Evolutionary conservation across 2,329 filamentous ascomycete genomes (phyloP).

Genomic region (Aspergillus novoparasiticus): DNA sequence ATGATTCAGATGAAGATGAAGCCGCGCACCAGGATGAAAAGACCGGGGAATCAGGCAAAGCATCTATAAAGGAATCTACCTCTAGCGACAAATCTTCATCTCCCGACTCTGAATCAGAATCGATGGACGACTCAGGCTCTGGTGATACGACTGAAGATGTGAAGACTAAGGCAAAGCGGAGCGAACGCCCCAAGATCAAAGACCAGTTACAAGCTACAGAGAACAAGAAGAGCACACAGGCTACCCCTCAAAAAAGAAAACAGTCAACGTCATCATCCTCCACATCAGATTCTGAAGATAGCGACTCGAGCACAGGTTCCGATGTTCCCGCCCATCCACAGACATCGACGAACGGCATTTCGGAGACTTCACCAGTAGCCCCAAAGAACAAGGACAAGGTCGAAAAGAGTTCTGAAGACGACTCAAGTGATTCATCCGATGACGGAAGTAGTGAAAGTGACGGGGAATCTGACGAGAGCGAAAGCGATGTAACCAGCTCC

Average conservation of each 20-base stretch:
- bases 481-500: slow-evolving; percentile 15
- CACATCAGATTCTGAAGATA: background rate
- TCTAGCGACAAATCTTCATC: background rate
- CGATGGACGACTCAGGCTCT: background rate
- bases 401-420: background rate
- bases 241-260: background rate
- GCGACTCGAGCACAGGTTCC: background rate
- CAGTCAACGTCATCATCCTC: background rate
- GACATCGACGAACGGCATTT: background rate
- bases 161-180: background rate
- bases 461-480: slow-evolving; percentile 12
- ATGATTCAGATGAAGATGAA: slow-evolving; percentile 2
- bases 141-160: background rate
- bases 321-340: background rate
- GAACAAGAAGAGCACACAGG: background rate
- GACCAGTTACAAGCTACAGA: background rate
- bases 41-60: background rate
- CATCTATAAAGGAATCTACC: background rate
- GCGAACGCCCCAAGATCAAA: background rate
- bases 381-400: background rate
- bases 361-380: background rate
- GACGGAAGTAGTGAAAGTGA: slow-evolving; percentile 4
- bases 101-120: slow-evolving; percentile 3
- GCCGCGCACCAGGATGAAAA: background rate
- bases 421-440: background rate